Percentiles rank a stretch among this genome's conserved stretches.
These are phyloP conservation scores for Phylloporus sp. DNA, from an alignment of 768 basidiomycete genomes.

Conservation along the genomic window DNA sequence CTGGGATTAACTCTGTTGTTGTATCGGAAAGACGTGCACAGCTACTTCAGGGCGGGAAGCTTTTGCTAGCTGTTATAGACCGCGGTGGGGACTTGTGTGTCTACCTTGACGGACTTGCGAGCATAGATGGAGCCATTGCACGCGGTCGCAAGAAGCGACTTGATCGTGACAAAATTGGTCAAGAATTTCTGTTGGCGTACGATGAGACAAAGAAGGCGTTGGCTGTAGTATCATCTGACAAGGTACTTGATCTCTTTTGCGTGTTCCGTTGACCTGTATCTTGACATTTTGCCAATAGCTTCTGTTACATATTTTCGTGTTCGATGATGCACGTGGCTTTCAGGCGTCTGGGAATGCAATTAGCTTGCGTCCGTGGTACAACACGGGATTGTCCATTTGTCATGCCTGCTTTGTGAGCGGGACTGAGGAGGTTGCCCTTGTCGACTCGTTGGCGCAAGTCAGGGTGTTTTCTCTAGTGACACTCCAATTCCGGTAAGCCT, in stretches of 20 bases:
- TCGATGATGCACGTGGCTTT: conserved; percentile 43
- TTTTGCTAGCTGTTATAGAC: conserved; percentile 41
- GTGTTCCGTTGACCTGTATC: accelerated
- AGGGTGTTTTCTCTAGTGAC: conserved; percentile 55
- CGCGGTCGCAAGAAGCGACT: conserved; percentile 30
- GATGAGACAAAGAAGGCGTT: conserved; percentile 51
- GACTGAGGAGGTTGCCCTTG: conserved; percentile 48
- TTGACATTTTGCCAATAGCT: conserved; percentile 18
- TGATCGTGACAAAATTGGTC: conserved; percentile 44
- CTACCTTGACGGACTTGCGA: conserved; percentile 34
- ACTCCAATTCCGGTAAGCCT: conserved; percentile 46
- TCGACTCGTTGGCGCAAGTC: conserved; percentile 42
- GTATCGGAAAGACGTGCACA: conserved; percentile 32
- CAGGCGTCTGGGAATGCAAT: conserved; percentile 39
- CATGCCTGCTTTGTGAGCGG: conserved; percentile 46
- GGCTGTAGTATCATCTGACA: conserved; percentile 40
- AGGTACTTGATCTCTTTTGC: conserved; percentile 25
- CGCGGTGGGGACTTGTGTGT: conserved; percentile 31
- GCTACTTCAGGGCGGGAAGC: conserved; percentile 36
- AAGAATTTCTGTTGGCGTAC: conserved; percentile 43
- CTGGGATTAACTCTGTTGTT: neutral
- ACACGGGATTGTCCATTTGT: conserved; percentile 22
- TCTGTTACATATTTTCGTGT: conserved; percentile 42
- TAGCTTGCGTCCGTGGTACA: conserved; percentile 44
- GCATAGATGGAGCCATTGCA: conserved; percentile 32